Evolutionary conservation across 2,329 filamentous ascomycete species (phyloP).

Genomic region (Ceratocystis eucalypticola): DNA sequence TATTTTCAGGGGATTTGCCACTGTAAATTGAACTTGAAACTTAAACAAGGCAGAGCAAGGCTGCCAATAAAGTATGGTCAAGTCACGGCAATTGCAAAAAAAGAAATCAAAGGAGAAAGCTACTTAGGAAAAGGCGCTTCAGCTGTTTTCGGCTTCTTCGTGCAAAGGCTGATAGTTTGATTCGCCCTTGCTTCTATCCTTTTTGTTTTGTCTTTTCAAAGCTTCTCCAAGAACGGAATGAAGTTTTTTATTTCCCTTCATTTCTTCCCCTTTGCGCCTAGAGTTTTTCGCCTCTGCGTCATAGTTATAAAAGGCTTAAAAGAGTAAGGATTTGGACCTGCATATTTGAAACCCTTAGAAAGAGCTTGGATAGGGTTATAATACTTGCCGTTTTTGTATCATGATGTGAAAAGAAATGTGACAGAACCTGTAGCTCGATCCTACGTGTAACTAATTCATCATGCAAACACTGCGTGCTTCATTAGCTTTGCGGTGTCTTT

Average conservation of each 20-base stretch:
- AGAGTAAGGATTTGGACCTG: background rate
- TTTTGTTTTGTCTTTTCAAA: background rate
- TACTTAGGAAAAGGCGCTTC: background rate
- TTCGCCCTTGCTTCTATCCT: background rate
- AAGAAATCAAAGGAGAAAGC: background rate
- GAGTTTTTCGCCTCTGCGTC: conserved; percentile 1
- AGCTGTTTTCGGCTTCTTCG: background rate
- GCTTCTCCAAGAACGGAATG: background rate
- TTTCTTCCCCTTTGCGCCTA: background rate
- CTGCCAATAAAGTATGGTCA: background rate
- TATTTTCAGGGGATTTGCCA: background rate
- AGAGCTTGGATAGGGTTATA: background rate
- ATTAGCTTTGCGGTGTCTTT: background rate
- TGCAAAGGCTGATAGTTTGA: background rate
- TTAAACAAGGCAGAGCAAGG: background rate
- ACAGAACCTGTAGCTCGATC: background rate
- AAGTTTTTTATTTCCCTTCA: background rate
- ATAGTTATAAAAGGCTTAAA: background rate
- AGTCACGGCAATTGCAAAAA: background rate
- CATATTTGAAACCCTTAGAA: background rate
- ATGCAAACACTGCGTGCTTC: background rate
- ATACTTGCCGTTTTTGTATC: background rate
- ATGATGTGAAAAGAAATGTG: background rate
- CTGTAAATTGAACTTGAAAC: background rate
- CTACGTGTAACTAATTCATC: background rate